Percentiles rank a stretch among this genome's conserved stretches.
Evolutionary conservation across 2,329 filamentous ascomycete genomes (phyloP).

Genomic region (Penicillium psychrosexuale): DNA sequence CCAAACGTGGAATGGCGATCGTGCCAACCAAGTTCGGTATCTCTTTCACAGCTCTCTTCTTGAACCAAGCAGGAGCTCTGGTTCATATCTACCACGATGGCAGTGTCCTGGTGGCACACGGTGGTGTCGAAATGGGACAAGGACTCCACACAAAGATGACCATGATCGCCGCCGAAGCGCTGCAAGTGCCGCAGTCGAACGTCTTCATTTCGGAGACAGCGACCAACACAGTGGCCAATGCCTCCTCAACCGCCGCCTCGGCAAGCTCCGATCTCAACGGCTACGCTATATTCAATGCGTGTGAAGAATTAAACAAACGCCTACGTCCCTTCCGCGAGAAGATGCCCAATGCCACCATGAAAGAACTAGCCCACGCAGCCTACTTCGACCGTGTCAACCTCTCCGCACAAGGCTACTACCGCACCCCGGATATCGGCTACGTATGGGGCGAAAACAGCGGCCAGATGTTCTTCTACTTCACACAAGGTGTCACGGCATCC

Average conservation of each 20-base stretch:
- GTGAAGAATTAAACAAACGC: slow-evolving; percentile 81
- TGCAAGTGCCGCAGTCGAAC: slow-evolving; percentile 71
- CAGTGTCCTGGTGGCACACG: slow-evolving; percentile 86
- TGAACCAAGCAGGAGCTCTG: slow-evolving; percentile 92
- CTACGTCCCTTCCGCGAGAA: slow-evolving; percentile 81
- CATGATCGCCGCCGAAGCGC: slow-evolving; percentile 88
- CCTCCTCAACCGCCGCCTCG: slow-evolving; percentile 87
- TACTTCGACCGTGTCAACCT: slow-evolving; percentile 97
- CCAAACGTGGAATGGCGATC: slow-evolving; percentile 81
- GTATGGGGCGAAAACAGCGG: slow-evolving; percentile 86
- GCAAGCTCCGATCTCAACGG: slow-evolving; percentile 94
- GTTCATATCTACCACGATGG: slow-evolving; percentile 98
- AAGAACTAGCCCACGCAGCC: slow-evolving; percentile 81
- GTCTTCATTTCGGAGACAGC: slow-evolving; percentile 93
- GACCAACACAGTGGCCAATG: slow-evolving; percentile 93
- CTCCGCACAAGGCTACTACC: slow-evolving; percentile 96
- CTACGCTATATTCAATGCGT: slow-evolving; percentile 92
- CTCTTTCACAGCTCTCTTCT: slow-evolving; percentile 90
- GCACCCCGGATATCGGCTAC: slow-evolving; percentile 95
- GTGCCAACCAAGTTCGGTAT: slow-evolving; percentile 98
- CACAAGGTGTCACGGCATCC: slow-evolving; percentile 85
- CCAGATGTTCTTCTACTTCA: slow-evolving; percentile 99
- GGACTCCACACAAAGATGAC: slow-evolving; percentile 96
- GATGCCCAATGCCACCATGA: slow-evolving; percentile 75
- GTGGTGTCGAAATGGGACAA: slow-evolving; percentile 97